phyloP scores from a whole-genome alignment of 192 early-diverging fungal genomes.

The Dispira parvispora region DNA sequence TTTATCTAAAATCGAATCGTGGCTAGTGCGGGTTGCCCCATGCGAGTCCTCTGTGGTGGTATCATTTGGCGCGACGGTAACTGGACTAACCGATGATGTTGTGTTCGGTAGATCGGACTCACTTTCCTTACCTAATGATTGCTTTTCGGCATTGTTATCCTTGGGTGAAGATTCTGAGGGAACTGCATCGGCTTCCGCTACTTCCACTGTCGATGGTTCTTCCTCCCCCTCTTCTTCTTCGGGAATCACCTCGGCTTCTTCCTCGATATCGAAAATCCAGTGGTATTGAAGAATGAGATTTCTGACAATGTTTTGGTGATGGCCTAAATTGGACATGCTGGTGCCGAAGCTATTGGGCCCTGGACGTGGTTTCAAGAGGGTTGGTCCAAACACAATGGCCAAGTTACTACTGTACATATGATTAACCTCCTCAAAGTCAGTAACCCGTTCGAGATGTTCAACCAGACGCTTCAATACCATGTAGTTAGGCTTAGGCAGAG shows the following conservation, averaged over 20 bases:
- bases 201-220: neutral
- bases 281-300: slow-evolving; percentile 61
- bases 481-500: slow-evolving; percentile 43
- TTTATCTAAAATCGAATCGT: no score
- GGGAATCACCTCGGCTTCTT: slow-evolving; percentile 19
- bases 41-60: no score
- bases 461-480: slow-evolving; percentile 45
- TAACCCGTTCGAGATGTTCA: slow-evolving; percentile 57
- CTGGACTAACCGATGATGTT: no score
- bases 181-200: no score
- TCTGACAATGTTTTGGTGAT: slow-evolving; percentile 53
- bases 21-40: no score
- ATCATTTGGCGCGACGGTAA: no score
- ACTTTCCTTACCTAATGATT: no score
- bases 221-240: slow-evolving; percentile 4
- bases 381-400: slow-evolving; percentile 92
- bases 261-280: slow-evolving; percentile 56
- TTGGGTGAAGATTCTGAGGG: no score
- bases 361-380: slow-evolving; percentile 50
- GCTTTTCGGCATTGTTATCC: no score
- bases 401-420: slow-evolving; percentile 85
- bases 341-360: slow-evolving; percentile 39
- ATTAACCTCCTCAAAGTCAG: slow-evolving; percentile 60
- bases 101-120: no score
- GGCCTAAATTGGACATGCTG: slow-evolving; percentile 56